Conservation (phyloP, 495 filamentous ascomycete species). For the Hypoxylon fuscum region DNA sequence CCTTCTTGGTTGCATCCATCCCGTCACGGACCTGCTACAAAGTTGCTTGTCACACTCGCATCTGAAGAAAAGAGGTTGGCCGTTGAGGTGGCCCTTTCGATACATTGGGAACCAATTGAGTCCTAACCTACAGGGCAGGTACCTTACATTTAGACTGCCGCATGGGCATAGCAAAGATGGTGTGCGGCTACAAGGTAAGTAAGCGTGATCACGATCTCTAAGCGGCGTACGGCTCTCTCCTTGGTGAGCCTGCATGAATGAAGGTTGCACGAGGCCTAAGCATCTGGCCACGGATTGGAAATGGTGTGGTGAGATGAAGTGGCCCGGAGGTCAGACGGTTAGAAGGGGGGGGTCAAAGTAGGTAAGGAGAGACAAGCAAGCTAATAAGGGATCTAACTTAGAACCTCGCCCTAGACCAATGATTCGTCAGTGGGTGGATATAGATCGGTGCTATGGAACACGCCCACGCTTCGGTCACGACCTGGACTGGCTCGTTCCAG, state of each 20-base stretch:
- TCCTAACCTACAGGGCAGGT: slow-evolving; percentile 37
- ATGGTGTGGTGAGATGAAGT: slow-evolving; percentile 40
- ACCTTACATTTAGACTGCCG: slow-evolving; percentile 27
- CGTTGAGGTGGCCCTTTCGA: slow-evolving; percentile 29
- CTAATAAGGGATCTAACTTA: slow-evolving; percentile 26
- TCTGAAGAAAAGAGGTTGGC: slow-evolving; percentile 15
- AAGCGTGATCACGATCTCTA: slow-evolving; percentile 38
- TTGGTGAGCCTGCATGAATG: slow-evolving; percentile 32
- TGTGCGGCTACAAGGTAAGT: slow-evolving; percentile 33
- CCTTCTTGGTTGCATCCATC: slow-evolving; percentile 28
- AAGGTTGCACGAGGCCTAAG: slow-evolving; percentile 44
- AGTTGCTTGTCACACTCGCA: slow-evolving; percentile 42
- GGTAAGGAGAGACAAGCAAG: slow-evolving; percentile 11
- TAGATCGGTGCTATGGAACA: slow-evolving; percentile 31
- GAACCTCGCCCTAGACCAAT: slow-evolving; percentile 25
- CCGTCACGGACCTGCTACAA: slow-evolving; percentile 19
- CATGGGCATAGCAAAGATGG: slow-evolving; percentile 32
- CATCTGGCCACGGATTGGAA: slow-evolving; percentile 39
- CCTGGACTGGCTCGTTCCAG: slow-evolving; percentile 10
- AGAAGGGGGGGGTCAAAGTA: slow-evolving; percentile 25
- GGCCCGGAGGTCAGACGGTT: slow-evolving; percentile 39
- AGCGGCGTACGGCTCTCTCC: slow-evolving; percentile 27
- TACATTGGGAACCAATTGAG: slow-evolving; percentile 35
- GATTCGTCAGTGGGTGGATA: slow-evolving; percentile 13
- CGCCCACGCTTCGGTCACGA: slow-evolving; percentile 34